phyloP scores from a whole-genome alignment of 495 filamentous ascomycete species.

The Aspergillus cavernicola region DNA sequence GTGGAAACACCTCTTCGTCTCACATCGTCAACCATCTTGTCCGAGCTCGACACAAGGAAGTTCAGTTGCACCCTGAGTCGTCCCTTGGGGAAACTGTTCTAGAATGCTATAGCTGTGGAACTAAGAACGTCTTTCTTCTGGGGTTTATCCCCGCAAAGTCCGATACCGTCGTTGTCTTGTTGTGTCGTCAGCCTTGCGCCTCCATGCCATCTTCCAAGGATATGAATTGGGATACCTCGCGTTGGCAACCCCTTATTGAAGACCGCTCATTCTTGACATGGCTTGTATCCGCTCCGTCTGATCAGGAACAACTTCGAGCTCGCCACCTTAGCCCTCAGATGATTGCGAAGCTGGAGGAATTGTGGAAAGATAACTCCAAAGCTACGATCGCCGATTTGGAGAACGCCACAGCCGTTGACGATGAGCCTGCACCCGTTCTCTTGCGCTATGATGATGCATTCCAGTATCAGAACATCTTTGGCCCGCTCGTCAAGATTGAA shows the following conservation, averaged over 20 bases:
- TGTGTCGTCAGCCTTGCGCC: constrained; percentile 95
- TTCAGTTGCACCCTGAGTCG: constrained; percentile 91
- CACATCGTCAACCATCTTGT: constrained; percentile 99
- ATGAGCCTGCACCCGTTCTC: constrained; percentile 90
- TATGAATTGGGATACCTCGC: constrained; percentile 99
- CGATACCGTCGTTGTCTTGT: constrained; percentile 93
- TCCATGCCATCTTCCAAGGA: constrained; percentile 96
- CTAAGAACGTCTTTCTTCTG: constrained; percentile 98
- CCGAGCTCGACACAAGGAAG: constrained; percentile 96
- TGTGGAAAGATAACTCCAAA: constrained; percentile 95
- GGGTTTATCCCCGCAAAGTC: constrained; percentile 99
- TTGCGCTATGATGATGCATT: constrained; percentile 96
- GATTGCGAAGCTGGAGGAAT: constrained; percentile 95
- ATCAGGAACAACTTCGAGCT: constrained; percentile 93
- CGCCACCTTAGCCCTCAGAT: constrained; percentile 91
- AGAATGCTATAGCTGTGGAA: constrained; percentile 99
- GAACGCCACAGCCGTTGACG: constrained; percentile 88
- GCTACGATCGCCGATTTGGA: constrained; percentile 92
- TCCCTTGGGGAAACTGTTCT: constrained; percentile 95
- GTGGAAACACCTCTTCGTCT: constrained; percentile 92
- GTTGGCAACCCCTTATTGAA: constrained; percentile 97
- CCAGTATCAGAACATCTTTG: constrained; percentile 99
- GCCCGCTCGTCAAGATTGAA: constrained; percentile 97
- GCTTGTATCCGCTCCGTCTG: constrained; percentile 86
- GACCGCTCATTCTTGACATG: constrained; percentile 93